These are phyloP conservation scores for Plantago coronopus DNA, from an alignment of 305 asterid species.

Conservation along the genomic window DNA sequence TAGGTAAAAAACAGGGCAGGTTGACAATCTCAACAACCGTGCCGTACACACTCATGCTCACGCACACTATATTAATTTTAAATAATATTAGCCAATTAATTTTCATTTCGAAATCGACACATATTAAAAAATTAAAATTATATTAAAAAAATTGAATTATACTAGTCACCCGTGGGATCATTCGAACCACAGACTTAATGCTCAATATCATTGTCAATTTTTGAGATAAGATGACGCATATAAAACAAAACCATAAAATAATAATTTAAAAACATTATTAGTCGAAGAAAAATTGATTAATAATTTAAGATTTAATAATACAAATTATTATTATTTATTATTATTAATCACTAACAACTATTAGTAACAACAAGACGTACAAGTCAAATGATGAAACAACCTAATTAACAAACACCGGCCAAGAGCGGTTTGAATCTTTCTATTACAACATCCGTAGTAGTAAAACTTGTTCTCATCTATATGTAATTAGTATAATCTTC, in stretches of 20 bases:
- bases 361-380: constrained; percentile 15
- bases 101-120: too few species aligned
- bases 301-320: background rate
- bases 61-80: too few species aligned
- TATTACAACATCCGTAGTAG: constrained; percentile 19
- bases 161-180: constrained; percentile 22
- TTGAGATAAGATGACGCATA: constrained; percentile 6
- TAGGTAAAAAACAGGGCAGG: background rate
- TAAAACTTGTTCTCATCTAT: constrained; percentile 14
- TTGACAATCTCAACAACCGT: constrained; percentile 19
- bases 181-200: background rate
- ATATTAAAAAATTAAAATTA: too few species aligned
- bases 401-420: constrained; percentile 32
- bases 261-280: constrained; percentile 4
- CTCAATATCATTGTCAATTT: constrained; percentile 3
- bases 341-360: constrained; percentile 22
- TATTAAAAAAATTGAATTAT: background rate
- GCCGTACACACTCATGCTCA: background rate
- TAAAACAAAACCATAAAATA: too few species aligned
- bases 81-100: too few species aligned
- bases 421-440: constrained; percentile 21
- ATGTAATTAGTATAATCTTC: background rate
- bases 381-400: constrained; percentile 30
- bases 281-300: constrained; percentile 24
- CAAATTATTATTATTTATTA: constrained; percentile 6